phyloP scores from a whole-genome alignment of 1,284 basidiomycete species.

The Cutaneotrichosporon spelunceum region DNA sequence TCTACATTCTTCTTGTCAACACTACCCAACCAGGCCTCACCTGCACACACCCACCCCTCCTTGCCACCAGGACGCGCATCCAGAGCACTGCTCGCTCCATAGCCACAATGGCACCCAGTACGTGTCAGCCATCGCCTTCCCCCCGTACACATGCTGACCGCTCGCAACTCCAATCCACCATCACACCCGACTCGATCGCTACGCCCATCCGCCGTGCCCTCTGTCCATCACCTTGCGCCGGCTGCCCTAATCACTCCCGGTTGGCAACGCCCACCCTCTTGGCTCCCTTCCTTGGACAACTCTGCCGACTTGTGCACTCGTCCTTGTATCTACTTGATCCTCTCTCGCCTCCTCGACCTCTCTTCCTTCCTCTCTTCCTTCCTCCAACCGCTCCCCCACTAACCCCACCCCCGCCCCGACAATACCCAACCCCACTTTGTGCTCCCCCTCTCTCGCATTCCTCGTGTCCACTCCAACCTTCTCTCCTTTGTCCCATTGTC shows the following conservation, averaged over 20 bases:
- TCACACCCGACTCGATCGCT: neutral
- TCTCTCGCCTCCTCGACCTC: neutral
- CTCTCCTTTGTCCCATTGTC: neutral
- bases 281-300: neutral
- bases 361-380: neutral
- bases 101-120: constrained; percentile 14
- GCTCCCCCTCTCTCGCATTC: neutral
- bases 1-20: no score
- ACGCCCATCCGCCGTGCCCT: neutral
- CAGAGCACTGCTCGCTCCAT: neutral
- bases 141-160: neutral
- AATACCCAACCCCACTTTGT: neutral
- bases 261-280: no score
- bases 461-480: neutral
- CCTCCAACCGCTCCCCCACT: neutral
- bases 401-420: neutral
- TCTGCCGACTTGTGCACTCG: neutral
- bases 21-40: no score
- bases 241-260: no score
- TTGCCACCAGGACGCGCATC: neutral
- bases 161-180: neutral
- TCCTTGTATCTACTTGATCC: neutral
- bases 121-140: neutral
- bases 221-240: neutral
- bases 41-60: no score